Evolutionary conservation across 768 basidiomycete species (phyloP), one percentile per base, ranked within the genome.

Genomic region (Kwoniella botswanensis): DNA sequence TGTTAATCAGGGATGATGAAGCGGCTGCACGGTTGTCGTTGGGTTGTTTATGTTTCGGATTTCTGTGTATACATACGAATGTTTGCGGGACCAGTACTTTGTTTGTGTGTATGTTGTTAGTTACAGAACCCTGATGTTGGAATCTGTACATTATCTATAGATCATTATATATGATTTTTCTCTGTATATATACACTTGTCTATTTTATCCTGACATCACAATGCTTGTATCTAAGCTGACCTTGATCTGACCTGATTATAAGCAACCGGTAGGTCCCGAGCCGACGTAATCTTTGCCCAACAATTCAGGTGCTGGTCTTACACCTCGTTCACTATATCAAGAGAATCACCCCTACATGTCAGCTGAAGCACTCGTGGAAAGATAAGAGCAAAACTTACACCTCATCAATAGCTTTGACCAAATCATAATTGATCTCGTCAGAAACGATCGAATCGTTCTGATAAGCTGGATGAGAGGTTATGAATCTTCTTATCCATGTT

Each of bases 391-490:
- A 54, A 2, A 87, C 93, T 82, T 83, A 97, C 93, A 98, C 91
- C 82, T 93, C 92, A 80, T 98, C 95, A 6, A 97, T 85, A 2
- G 93, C 92, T 56, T 89, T 87, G 80, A 97, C 86, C 29, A 99
- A 87, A 84, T 99, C 97, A 80, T 95, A 97, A 79, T 94, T 97
- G 79, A 98, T 93, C 84, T 92, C 90, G 77, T 93, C 88, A 62
- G 87, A 91, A 21, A 99, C 93, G 62, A 92, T 91, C n/a, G 94
- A 96, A 84, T 99, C 94, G 61, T 89, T 87, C 82, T 91, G 90
- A 85, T 99, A 99, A n/a, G 86, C 88, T 9, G 95, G 93, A 82
- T 99, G 97, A 1, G 90, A 88, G 26, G 90, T 89, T 54, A 99
- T 92, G 84, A 98, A 98, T 58, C 91, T 87, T 44, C 97, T 88